Base-by-base conservation (phyloP, 1,284 basidiomycete genomes). In the Heterobasidion occidentale region DNA sequence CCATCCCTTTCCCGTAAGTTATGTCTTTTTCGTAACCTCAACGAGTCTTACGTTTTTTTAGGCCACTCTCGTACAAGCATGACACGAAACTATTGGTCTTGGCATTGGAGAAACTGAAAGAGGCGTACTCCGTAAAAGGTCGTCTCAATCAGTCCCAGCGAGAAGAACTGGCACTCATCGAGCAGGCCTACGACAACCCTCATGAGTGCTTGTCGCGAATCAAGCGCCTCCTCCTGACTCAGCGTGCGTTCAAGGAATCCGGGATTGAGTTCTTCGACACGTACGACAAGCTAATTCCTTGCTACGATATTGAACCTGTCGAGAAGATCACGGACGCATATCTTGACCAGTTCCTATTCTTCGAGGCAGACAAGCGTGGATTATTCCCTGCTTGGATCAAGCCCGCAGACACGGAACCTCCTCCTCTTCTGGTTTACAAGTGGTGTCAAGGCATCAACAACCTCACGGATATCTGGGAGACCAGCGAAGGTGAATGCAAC, bases 271-370 rank as follows among this genome's bases (percentile, higher is more conserved):
- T 92, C 69, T 92, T 92, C 70, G 93, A 95, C 66, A 95, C 93
- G 0, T 96, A 98, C 67, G 94, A 97, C 78, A 97, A 95, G 71
- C 84, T 98, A 64, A 97, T 98, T 65, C 94, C 94, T 20, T 96
- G 93, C 68, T 98, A 98, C 70, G 95, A 98, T 67, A 97, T 98
- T 60, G 94, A 98, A 70, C 94, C 95, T 0, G 92, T 98, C 20
- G 95, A 98, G 77, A 98, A 98, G 83, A 96, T 98, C 61, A 98
- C 94, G 20, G 95, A 97, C 70, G 94, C 94, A 27, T 97, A 97
- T 70, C 83, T 97, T 47, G 91, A 94, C 67, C 91, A 94, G 71
- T 94, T 92, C 81, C 66, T 91, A 52, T 90, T 89, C 78, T 92
- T 91, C 63, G 88, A 90, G 76, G 93, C 92, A n/a, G 95, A 98